Evolutionary conservation across 2,329 filamentous ascomycete genomes (phyloP).

Genomic region (Thelonectria discophora): DNA sequence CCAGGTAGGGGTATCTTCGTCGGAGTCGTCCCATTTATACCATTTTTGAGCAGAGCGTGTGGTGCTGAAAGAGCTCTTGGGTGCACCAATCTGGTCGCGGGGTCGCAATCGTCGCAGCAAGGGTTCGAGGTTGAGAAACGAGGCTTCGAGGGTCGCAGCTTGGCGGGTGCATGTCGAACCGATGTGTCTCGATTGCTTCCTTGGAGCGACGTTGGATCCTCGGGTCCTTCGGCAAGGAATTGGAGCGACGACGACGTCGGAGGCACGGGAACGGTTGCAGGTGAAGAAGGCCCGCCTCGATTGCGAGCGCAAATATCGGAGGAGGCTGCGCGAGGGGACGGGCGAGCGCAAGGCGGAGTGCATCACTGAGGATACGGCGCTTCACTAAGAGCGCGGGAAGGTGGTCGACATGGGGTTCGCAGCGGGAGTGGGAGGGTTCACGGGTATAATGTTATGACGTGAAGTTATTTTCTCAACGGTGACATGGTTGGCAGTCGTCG

Average conservation of each 20-base stretch:
- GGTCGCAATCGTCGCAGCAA: constrained; percentile 28
- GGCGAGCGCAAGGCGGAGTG: constrained; percentile 53
- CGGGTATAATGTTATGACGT: too few relatives aligned
- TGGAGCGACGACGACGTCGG: constrained; percentile 21
- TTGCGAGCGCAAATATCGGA: constrained; percentile 78
- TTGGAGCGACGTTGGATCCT: constrained; percentile 17
- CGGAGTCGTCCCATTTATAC: constrained; percentile 31
- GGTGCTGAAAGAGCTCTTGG: constrained; percentile 44
- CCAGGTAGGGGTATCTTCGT: constrained; percentile 50
- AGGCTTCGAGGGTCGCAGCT: constrained; percentile 41
- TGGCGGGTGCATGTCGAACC: constrained; percentile 26
- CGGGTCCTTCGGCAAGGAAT: constrained; percentile 35
- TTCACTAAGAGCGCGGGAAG: constrained; percentile 26
- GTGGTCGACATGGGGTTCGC: constrained; percentile 25
- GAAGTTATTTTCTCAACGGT: constrained; percentile 7
- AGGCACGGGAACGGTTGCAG: constrained; percentile 50
- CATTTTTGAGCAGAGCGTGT: constrained; percentile 35
- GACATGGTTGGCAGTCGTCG: constrained; percentile 12
- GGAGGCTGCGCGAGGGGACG: constrained; percentile 65
- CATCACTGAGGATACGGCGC: constrained; percentile 49
- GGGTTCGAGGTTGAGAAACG: constrained; percentile 41
- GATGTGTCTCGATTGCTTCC: constrained; percentile 27
- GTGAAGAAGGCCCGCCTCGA: constrained; percentile 67
- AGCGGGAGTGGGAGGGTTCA: too few relatives aligned
- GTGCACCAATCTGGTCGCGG: constrained; percentile 18